Evolutionary conservation across 2,329 filamentous ascomycete genomes (phyloP), one percentile per base, ranked within the genome.

Genomic region (Alternaria sp.): DNA sequence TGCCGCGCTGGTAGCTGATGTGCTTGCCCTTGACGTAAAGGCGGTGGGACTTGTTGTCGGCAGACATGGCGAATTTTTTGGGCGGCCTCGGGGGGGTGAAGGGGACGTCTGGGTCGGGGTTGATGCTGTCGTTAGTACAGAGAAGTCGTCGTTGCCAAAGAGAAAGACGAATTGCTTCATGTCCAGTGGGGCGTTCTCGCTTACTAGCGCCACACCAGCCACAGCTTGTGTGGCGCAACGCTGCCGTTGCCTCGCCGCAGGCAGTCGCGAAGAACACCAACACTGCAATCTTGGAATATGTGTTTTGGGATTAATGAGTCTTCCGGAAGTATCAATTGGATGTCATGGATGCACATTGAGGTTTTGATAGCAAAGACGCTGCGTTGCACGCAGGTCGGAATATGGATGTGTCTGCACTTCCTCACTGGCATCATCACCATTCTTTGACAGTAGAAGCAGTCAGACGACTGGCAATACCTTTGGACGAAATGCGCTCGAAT

Each of bases 1-100:
- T 74, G 71, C 92, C 75, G 85, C 95, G 92, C 89, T 97, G 91
- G 89, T 97, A 97, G 87, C 71, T 73, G 65, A 98, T 87, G 90
- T 98, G 95, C 86, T 94, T 94, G 88, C 94, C 95, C 93, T 81
- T 81, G 64, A 81, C 79, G 71, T 81, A 81, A 71, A 81, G 76
- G 71, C 76, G 76, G 74, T 78, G 76, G 70, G 73, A 76, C 69
- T 76, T 73, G 65, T 78, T 73, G 63, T 78, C 76, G 75, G 49
- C 49, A 53, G 76, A 76, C 76, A 78, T 78, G 72, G 73, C 75
- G 75, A 74, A 67, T 65, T 64, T 68, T 74, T 76, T 74, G 73
- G 68, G 67, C 71, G 41, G 60, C 63, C 69, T 58, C 72, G 66
- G 69, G 66, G 71, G 67, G 60, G 51, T 71, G 60, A 54, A 70